A percentile compares a stretch with the other conserved stretches of the same genome.
These are phyloP conservation scores for Periconia digitata DNA, from an alignment of 2,329 filamentous ascomycete species.

Conservation along the genomic window DNA sequence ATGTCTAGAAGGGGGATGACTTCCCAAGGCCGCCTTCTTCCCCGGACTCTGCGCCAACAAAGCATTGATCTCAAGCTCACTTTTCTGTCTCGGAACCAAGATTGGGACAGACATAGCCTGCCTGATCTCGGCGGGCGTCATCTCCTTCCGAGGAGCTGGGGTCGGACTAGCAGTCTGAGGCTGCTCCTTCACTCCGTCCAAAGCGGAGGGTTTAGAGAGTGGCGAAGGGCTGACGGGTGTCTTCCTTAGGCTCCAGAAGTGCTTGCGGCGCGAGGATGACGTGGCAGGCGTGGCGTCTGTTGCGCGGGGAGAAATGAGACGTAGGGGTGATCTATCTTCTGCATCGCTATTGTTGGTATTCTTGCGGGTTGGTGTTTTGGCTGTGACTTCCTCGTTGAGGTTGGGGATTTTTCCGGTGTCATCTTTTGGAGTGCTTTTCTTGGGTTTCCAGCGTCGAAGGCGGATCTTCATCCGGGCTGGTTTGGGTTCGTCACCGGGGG, in stretches of 20 bases:
- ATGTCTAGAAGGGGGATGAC: constrained; percentile 4
- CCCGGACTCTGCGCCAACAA: background rate
- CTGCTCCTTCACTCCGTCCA: background rate
- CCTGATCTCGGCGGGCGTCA: background rate
- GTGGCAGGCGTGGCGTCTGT: background rate
- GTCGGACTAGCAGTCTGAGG: background rate
- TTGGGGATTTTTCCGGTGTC: background rate
- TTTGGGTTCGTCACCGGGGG: background rate
- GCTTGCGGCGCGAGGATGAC: background rate
- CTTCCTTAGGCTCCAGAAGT: background rate
- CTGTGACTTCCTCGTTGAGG: background rate
- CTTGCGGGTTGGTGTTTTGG: background rate
- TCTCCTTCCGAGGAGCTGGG: background rate
- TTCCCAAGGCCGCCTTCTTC: constrained; percentile 1
- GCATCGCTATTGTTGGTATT: background rate
- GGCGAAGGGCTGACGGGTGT: background rate
- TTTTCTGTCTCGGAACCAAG: background rate
- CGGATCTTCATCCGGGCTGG: background rate
- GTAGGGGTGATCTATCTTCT: constrained; percentile 1
- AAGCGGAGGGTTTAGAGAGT: background rate
- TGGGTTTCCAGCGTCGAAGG: background rate
- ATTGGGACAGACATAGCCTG: background rate
- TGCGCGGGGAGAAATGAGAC: constrained; percentile 1
- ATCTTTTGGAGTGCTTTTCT: background rate
- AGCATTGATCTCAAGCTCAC: background rate